phyloP scores from a whole-genome alignment of 1,284 basidiomycete genomes.

The Kwoniella shivajii region DNA sequence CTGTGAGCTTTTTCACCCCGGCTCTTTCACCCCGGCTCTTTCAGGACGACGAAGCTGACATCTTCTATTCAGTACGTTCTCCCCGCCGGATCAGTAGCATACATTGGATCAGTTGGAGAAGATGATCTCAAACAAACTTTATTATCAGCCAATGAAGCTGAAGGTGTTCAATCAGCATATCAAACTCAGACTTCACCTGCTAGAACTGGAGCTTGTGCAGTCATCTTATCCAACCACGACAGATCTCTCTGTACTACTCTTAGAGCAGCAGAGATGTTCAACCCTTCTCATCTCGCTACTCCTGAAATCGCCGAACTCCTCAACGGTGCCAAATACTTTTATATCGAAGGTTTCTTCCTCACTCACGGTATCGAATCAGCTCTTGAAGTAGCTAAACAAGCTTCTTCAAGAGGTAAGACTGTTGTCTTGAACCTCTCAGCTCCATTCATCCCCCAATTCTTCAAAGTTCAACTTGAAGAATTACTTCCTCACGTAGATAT shows the following conservation, averaged over 20 bases:
- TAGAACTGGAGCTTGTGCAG: conserved; percentile 96
- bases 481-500: conserved; percentile 81
- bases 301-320: conserved; percentile 75
- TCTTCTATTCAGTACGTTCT: conserved; percentile 71
- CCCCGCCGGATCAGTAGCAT: conserved; percentile 87
- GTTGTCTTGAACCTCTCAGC: conserved; percentile 94
- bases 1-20: conserved; percentile 67
- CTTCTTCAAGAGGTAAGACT: conserved; percentile 75
- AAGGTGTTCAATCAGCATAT: conserved; percentile 88
- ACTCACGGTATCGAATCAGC: conserved; percentile 84
- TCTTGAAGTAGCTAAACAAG: conserved; percentile 76
- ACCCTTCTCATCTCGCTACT: conserved; percentile 75
- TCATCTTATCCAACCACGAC: conserved; percentile 90
- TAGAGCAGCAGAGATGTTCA: conserved; percentile 87
- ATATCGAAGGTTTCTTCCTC: conserved; percentile 97
- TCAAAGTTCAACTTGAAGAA: conserved; percentile 75
- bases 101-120: conserved; percentile 90
- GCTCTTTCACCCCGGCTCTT: no score
- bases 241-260: conserved; percentile 91
- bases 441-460: conserved; percentile 97
- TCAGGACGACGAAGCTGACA: no score
- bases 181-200: conserved; percentile 75
- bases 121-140: conserved; percentile 89
- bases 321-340: conserved; percentile 80
- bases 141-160: conserved; percentile 87